Conservation (phyloP, 2,329 filamentous ascomycete species). For the Metarhizium robertsii region DNA sequence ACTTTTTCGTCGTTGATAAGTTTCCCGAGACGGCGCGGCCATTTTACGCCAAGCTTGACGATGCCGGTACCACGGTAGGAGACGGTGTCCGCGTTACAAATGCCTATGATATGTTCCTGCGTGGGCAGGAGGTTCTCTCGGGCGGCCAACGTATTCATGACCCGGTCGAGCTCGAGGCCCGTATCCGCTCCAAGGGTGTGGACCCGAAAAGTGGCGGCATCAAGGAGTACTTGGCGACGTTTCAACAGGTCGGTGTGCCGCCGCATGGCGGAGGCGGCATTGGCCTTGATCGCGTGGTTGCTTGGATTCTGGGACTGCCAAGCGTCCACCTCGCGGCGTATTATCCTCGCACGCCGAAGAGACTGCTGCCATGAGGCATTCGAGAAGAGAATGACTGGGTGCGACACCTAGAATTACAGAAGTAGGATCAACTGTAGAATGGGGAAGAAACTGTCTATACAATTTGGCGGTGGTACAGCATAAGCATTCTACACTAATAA, state of each 20-base stretch:
- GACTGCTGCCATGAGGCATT: slow-evolving; percentile 36
- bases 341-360: slow-evolving; percentile 53
- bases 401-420: background rate
- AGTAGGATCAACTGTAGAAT: background rate
- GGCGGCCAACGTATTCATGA: slow-evolving; percentile 89
- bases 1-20: slow-evolving; percentile 96
- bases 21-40: slow-evolving; percentile 58
- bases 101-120: slow-evolving; percentile 76
- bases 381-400: background rate
- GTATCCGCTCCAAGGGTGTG: slow-evolving; percentile 70
- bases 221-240: slow-evolving; percentile 82
- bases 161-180: slow-evolving; percentile 63
- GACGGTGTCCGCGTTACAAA: slow-evolving; percentile 57
- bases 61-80: slow-evolving; percentile 28
- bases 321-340: slow-evolving; percentile 49
- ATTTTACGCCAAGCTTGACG: slow-evolving; percentile 70
- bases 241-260: background rate
- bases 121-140: slow-evolving; percentile 86
- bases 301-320: slow-evolving; percentile 48
- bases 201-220: slow-evolving; percentile 67
- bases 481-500: no score
- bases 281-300: slow-evolving; percentile 7
- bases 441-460: background rate
- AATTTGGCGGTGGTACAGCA: no score
- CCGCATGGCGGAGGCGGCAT: slow-evolving; percentile 10